Evolutionary conservation across 2,329 filamentous ascomycete species (phyloP), one percentile per base, ranked within the genome.

Genomic region (Cercospora canescens): DNA sequence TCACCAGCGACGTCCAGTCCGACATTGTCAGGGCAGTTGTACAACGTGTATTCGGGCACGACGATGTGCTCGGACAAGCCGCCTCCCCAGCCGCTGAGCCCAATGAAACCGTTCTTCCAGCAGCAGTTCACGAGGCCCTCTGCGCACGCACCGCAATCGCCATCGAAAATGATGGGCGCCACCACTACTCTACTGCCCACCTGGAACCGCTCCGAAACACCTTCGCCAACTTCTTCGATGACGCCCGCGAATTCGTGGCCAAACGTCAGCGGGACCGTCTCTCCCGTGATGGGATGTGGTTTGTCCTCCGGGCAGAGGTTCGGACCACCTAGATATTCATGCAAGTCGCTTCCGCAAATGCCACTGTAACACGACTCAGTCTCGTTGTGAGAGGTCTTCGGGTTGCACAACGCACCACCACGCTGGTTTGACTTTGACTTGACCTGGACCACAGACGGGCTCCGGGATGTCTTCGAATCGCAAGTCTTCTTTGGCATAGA

Each of bases 61-160:
- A 84, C 82, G 32, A 84, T 78, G 67, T 84, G 81, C 67, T 86
- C 83, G n/a, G 81, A 77, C 8, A 86, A 74, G 0, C 84, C 84
- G 56, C 85, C 82, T 24, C 84, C 84, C 82, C 82, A 86, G 35
- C 81, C 83, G 50, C 81, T 84, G 18, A 86, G 71, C 1, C 84
- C 84, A 6, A 86, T 77, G 71, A 86, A 86, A 1, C 84, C 84
- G 65, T 84, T 85, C 55, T 80, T 82, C 73, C 84, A 83, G 69
- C 84, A 86, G 75, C 83, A 85, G 64, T 86, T 86, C 62, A 84
- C 81, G 21, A 83, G 73, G 0, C 83, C 83, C n/a, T 82, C 80
- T 64, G 80, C 77, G 70, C 85, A 87, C 6, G 84, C 81, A 11
- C 79, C 79, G 71, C 84, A 86, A 12, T 81, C 82, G 7, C 80